Evolutionary conservation across 2,329 filamentous ascomycete genomes (phyloP).

Genomic region (Aspergillus melleus): DNA sequence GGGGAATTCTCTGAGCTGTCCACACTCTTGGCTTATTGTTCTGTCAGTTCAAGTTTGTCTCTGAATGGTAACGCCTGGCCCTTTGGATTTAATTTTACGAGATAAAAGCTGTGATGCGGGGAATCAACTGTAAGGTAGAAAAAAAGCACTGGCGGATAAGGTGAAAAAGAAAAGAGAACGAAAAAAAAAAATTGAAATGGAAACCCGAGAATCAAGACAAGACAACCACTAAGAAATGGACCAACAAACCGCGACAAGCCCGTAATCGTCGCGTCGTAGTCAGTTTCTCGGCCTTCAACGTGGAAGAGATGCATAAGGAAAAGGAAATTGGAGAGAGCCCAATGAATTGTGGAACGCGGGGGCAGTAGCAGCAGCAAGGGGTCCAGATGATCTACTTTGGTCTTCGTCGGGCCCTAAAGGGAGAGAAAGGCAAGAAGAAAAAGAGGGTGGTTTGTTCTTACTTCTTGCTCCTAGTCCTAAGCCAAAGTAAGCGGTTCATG

Average conservation of each 20-base stretch:
- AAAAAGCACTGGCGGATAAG: too few species aligned
- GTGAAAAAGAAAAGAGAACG: neutral
- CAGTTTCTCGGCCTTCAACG: neutral
- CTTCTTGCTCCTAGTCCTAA: slow-evolving; percentile 8
- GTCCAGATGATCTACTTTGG: slow-evolving; percentile 8
- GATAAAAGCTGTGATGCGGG: neutral
- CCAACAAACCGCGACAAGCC: neutral
- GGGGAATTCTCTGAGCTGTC: slow-evolving; percentile 13
- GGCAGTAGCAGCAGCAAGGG: slow-evolving; percentile 27
- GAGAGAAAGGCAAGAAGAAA: too few species aligned
- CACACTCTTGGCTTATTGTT: neutral
- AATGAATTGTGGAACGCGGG: slow-evolving; percentile 30
- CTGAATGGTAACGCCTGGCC: neutral
- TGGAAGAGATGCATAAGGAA: neutral
- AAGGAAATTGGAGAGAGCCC: slow-evolving; percentile 5
- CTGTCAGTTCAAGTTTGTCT: neutral
- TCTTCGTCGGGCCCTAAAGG: neutral
- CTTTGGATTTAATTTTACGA: neutral
- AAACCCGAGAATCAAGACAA: neutral
- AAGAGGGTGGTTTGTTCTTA: neutral
- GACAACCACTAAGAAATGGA: neutral
- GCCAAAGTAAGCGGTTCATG: slow-evolving; percentile 24
- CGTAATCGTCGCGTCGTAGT: neutral
- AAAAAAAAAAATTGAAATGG: neutral
- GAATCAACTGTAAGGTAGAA: neutral